Percentiles rank a stretch among this genome's conserved stretches.
phyloP scores from a whole-genome alignment of 495 filamentous ascomycete species.

The Daldinia loculata region DNA sequence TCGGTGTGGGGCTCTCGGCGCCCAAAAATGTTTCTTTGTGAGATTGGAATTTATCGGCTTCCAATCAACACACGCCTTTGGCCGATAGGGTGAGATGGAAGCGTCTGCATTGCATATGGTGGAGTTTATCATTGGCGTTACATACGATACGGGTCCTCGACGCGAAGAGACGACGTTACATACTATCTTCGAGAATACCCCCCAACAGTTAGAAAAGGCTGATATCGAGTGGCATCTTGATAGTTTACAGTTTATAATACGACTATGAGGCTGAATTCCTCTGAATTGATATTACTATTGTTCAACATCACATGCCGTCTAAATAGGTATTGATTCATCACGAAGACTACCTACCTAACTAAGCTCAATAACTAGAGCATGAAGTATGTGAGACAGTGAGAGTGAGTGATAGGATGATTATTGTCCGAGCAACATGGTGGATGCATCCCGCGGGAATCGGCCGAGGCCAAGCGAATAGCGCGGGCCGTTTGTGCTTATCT shows the following conservation, averaged over 20 bases:
- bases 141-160: constrained; percentile 27
- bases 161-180: constrained; percentile 30
- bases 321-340: constrained; percentile 8
- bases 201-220: constrained; percentile 22
- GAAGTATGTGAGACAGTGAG: neutral
- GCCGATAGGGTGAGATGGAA: constrained; percentile 24
- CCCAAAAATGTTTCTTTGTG: constrained; percentile 12
- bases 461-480: constrained; percentile 30
- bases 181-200: constrained; percentile 30
- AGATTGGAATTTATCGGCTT: constrained; percentile 10
- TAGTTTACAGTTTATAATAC: constrained; percentile 19
- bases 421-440: constrained; percentile 16
- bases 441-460: constrained; percentile 6
- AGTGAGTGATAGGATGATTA: constrained; percentile 3
- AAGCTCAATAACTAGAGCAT: constrained; percentile 5
- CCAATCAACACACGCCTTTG: constrained; percentile 22
- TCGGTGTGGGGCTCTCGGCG: constrained; percentile 24
- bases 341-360: constrained; percentile 6
- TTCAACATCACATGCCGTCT: neutral
- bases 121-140: constrained; percentile 30
- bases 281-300: constrained; percentile 2
- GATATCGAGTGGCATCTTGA: constrained; percentile 14
- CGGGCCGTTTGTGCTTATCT: constrained; percentile 13
- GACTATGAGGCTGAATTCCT: constrained; percentile 23
- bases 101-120: constrained; percentile 34